A percentile compares a stretch with the other conserved stretches of the same genome.
phyloP scores from a whole-genome alignment of 1,284 basidiomycete genomes.

The Boletellus dicymbophilus region DNA sequence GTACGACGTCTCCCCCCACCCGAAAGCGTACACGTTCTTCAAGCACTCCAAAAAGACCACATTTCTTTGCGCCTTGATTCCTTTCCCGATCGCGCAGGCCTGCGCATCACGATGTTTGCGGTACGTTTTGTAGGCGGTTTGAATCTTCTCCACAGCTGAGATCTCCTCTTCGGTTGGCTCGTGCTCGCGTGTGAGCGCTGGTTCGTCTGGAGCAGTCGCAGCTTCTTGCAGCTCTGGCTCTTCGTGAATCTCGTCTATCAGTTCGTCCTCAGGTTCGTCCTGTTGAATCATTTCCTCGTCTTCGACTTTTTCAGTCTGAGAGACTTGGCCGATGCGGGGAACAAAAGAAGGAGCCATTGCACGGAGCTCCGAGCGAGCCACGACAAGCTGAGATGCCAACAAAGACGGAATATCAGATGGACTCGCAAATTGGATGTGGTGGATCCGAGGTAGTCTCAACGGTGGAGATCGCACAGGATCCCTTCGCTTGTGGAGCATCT shows the following conservation, averaged over 20 bases:
- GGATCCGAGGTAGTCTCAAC: constrained; percentile 12
- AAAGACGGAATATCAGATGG: constrained; percentile 23
- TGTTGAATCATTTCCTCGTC: constrained; percentile 1
- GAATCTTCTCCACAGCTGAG: constrained; percentile 18
- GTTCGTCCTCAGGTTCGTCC: constrained; percentile 13
- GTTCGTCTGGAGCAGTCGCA: constrained; percentile 3
- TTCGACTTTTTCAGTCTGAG: background rate
- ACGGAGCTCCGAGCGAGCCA: constrained; percentile 16
- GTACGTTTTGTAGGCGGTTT: constrained; percentile 25
- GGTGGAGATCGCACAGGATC: background rate
- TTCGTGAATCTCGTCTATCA: constrained; percentile 17
- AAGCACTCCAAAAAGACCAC: constrained; percentile 37
- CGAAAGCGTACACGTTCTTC: constrained; percentile 30
- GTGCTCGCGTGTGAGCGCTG: constrained; percentile 12
- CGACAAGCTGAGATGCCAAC: constrained; percentile 15
- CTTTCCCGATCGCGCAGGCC: constrained; percentile 29
- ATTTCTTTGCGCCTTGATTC: constrained; percentile 25
- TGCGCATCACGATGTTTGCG: constrained; percentile 19
- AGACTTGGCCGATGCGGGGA: background rate
- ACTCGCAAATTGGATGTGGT: constrained; percentile 15
- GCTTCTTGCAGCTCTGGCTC: constrained; percentile 20
- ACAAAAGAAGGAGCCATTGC: constrained; percentile 16
- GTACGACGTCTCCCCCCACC: constrained; percentile 40
- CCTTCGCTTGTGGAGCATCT: constrained; percentile 21
- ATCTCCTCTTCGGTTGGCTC: constrained; percentile 22